Percentiles rank a stretch among this genome's conserved stretches.
These are phyloP conservation scores for Termitomyces sp. DNA, from an alignment of 768 basidiomycete genomes.

Conservation along the genomic window DNA sequence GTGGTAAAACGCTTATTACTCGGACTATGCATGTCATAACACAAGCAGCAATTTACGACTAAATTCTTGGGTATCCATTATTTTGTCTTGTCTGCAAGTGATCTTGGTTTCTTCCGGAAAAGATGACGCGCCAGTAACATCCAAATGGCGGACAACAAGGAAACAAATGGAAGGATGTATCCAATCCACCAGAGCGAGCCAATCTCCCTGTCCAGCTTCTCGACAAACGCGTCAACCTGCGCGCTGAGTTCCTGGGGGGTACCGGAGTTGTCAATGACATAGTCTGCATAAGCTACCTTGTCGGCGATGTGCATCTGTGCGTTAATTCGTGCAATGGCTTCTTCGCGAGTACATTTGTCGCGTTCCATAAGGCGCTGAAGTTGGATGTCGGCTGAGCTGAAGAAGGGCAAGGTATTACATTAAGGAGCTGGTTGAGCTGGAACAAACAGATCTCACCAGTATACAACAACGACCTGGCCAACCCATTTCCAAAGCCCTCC, in stretches of 20 bases:
- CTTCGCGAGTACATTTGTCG: slow-evolving; percentile 58
- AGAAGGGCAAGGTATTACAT: background rate
- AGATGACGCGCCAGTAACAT: slow-evolving; percentile 11
- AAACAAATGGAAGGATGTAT: slow-evolving; percentile 15
- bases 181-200: slow-evolving; percentile 54
- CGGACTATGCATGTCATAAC: background rate
- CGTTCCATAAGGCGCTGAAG: slow-evolving; percentile 77
- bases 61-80: background rate
- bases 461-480: slow-evolving; percentile 82
- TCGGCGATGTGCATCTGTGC: slow-evolving; percentile 77
- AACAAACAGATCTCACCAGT: slow-evolving; percentile 56
- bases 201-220: slow-evolving; percentile 35
- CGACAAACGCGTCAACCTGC: slow-evolving; percentile 45
- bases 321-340: slow-evolving; percentile 68
- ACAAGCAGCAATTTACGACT: background rate
- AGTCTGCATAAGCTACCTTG: slow-evolving; percentile 82
- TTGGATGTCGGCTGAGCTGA: slow-evolving; percentile 57
- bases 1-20: background rate
- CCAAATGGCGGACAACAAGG: slow-evolving; percentile 13
- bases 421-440: background rate
- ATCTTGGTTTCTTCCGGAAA: slow-evolving; percentile 7
- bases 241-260: slow-evolving; percentile 57
- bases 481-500: slow-evolving; percentile 81
- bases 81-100: slow-evolving; percentile 8
- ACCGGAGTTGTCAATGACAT: slow-evolving; percentile 88